These are phyloP conservation scores for Sesbania bispinosa DNA, from an alignment of 306 rosid species.

Conservation along the genomic window DNA sequence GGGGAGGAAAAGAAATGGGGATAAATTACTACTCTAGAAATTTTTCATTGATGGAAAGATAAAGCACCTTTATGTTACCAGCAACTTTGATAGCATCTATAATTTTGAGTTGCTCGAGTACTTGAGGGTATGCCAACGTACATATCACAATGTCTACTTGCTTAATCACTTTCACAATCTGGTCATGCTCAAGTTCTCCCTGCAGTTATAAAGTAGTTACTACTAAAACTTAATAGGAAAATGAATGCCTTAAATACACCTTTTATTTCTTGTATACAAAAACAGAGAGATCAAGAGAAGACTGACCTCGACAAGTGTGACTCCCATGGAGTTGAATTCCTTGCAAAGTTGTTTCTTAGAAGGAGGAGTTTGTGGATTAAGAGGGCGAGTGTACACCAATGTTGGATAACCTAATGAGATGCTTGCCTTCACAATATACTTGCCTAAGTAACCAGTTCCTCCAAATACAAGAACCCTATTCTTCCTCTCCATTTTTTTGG, in stretches of 20 bases:
- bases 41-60: not conserved
- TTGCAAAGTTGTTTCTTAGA: conserved; percentile 21
- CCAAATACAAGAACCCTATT: conserved; percentile 37
- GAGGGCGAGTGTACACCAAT: conserved; percentile 31
- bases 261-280: too few species aligned
- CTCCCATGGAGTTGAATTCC: conserved; percentile 32
- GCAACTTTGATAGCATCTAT: conserved; percentile 38
- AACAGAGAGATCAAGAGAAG: not conserved
- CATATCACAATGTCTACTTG: conserved; percentile 39
- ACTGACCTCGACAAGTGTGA: conserved; percentile 19
- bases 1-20: too few species aligned
- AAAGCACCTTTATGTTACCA: conserved; percentile 22
- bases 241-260: too few species aligned
- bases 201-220: not conserved
- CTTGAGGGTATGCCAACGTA: conserved; percentile 29
- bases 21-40: not conserved
- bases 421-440: conserved; percentile 43
- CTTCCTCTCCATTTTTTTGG: conserved; percentile 16
- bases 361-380: not conserved
- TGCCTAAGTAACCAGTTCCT: conserved; percentile 50
- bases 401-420: conserved; percentile 35
- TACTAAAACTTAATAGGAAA: not conserved
- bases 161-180: conserved; percentile 20
- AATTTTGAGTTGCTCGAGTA: conserved; percentile 37
- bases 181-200: conserved; percentile 41